These are phyloP conservation scores for Naganishia cerealis DNA, from an alignment of 1,284 basidiomycete genomes.

Conservation along the genomic window DNA sequence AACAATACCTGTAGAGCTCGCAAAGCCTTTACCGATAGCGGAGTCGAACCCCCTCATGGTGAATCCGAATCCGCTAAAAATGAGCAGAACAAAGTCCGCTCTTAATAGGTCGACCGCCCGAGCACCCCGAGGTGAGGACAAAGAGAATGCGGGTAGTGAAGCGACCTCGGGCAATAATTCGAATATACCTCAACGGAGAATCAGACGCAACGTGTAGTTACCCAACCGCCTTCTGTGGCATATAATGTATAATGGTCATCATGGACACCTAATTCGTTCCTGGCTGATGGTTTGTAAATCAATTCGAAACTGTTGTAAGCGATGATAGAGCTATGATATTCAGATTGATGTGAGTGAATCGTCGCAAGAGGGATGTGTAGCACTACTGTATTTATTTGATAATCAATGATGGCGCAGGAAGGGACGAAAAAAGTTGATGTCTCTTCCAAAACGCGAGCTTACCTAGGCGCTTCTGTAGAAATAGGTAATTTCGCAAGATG, in stretches of 20 bases:
- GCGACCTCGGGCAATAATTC: background rate
- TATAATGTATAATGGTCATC: slow-evolving; percentile 11
- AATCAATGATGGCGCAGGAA: background rate
- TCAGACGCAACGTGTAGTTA: slow-evolving; percentile 18
- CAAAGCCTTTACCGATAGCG: slow-evolving; percentile 9
- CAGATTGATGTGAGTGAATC: background rate
- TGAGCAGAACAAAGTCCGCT: slow-evolving; percentile 26
- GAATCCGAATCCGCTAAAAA: slow-evolving; percentile 11
- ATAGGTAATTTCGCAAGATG: background rate
- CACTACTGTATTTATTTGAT: background rate
- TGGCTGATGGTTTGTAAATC: background rate
- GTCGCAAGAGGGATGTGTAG: background rate
- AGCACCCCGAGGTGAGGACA: slow-evolving; percentile 18
- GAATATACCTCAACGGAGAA: slow-evolving; percentile 23
- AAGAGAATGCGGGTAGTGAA: slow-evolving; percentile 19
- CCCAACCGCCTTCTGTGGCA: background rate
- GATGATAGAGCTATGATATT: background rate
- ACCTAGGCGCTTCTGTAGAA: background rate
- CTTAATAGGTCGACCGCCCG: slow-evolving; percentile 23
- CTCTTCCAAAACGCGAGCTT: too few relatives aligned
- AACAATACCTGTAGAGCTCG: slow-evolving; percentile 11
- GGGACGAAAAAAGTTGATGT: background rate
- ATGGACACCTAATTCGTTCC: slow-evolving; percentile 6
- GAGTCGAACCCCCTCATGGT: background rate
- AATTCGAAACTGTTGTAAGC: slow-evolving; percentile 6